Percentiles rank a stretch among this genome's conserved stretches.
Conservation (phyloP, 202 grass and related monocot species). For the Digitaria exilis region DNA sequence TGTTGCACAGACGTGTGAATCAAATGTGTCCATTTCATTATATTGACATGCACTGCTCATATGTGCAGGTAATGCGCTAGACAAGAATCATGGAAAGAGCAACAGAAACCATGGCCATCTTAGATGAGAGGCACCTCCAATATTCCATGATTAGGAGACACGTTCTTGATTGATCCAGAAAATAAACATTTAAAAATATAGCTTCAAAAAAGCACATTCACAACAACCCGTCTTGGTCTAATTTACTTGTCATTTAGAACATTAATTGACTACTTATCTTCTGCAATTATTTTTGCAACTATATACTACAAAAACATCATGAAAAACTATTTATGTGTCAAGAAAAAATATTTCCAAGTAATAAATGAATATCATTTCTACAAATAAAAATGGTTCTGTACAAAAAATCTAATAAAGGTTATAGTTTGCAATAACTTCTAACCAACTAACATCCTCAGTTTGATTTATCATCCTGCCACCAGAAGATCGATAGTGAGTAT, state of each 20-base stretch:
- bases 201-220: background rate
- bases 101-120: slow-evolving; percentile 2
- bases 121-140: background rate
- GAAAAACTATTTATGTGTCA: background rate
- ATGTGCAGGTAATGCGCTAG: slow-evolving; percentile 34
- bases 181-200: slow-evolving; percentile 9
- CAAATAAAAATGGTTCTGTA: background rate
- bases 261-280: background rate
- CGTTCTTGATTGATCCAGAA: background rate
- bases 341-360: background rate
- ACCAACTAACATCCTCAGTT: background rate
- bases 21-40: slow-evolving; percentile 8
- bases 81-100: slow-evolving; percentile 3
- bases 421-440: background rate
- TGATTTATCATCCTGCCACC: background rate
- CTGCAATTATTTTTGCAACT: background rate
- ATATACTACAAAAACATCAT: background rate
- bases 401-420: background rate
- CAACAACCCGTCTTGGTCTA: background rate
- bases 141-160: background rate
- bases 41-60: background rate
- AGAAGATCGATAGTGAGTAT: background rate
- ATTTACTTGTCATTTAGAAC: background rate
- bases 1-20: background rate
- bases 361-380: background rate